These are phyloP conservation scores for Areca catechu DNA, from an alignment of 176 grass and related monocot species.

Conservation along the genomic window DNA sequence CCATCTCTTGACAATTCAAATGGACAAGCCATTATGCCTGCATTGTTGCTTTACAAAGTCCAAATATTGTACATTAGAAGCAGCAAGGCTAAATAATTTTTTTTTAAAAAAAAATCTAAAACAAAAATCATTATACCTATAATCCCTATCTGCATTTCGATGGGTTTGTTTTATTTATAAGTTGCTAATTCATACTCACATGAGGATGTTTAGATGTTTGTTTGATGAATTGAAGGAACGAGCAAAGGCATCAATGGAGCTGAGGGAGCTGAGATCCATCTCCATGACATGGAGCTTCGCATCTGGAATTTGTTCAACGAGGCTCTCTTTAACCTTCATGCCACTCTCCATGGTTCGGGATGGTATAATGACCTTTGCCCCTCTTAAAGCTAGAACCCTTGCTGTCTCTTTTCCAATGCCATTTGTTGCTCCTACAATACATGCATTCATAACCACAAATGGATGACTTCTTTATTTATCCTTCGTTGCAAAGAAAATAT, in stretches of 20 bases:
- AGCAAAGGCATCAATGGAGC: conserved; percentile 43
- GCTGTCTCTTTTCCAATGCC: conserved; percentile 84
- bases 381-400: conserved; percentile 62
- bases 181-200: conserved; percentile 27
- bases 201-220: conserved; percentile 58
- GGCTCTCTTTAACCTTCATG: conserved; percentile 52
- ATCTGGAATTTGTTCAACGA: conserved; percentile 40
- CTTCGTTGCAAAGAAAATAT: too few species aligned
- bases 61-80: too few species aligned
- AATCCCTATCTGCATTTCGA: too few species aligned
- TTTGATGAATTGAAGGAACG: conserved; percentile 45
- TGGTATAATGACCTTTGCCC: conserved; percentile 71
- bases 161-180: too few species aligned
- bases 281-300: conserved; percentile 69
- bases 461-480: too few species aligned
- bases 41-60: conserved; percentile 67
- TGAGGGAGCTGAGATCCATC: conserved; percentile 69
- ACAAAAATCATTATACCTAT: too few species aligned
- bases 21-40: conserved; percentile 79
- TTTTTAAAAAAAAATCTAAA: too few species aligned
- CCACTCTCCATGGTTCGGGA: conserved; percentile 56
- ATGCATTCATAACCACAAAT: too few species aligned
- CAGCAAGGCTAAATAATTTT: too few species aligned
- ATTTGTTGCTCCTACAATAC: conserved; percentile 56
- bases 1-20: conserved; percentile 64